Evolutionary conservation across 2,329 filamentous ascomycete genomes (phyloP).

Genomic region (Mycosphaerella arachidis): DNA sequence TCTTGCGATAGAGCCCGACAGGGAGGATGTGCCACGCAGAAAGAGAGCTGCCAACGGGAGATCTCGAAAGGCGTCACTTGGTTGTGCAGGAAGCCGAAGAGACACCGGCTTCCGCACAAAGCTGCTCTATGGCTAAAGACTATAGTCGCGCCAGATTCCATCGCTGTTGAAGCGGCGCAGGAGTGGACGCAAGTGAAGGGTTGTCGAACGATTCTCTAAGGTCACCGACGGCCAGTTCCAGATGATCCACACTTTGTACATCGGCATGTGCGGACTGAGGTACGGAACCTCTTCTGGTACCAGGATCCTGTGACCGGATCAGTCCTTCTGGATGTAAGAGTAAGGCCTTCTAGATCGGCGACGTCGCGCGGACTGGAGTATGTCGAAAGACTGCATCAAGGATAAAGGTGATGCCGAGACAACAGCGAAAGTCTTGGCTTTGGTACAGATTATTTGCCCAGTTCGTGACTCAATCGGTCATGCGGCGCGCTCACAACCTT

Average conservation of each 20-base stretch:
- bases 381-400: constrained; percentile 28
- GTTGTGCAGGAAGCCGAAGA: constrained; percentile 43
- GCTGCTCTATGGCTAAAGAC: constrained; percentile 30
- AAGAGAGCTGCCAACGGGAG: constrained; percentile 39
- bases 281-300: constrained; percentile 25
- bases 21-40: constrained; percentile 51
- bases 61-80: constrained; percentile 49
- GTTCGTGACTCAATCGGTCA: constrained; percentile 33
- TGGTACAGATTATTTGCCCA: constrained; percentile 31
- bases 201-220: constrained; percentile 25
- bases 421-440: constrained; percentile 29
- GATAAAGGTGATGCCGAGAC: constrained; percentile 36
- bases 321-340: constrained; percentile 32
- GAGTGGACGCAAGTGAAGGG: constrained; percentile 34
- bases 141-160: constrained; percentile 35
- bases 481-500: constrained; percentile 30
- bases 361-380: constrained; percentile 24
- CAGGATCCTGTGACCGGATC: constrained; percentile 35
- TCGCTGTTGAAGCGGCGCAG: constrained; percentile 34
- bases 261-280: constrained; percentile 34
- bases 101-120: constrained; percentile 25
- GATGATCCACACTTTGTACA: constrained; percentile 33
- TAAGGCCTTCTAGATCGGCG: constrained; percentile 30
- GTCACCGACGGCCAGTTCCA: constrained; percentile 25
- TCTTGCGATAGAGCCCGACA: constrained; percentile 42